These are phyloP conservation scores for Geotrichum siamense DNA, from an alignment of 1,139 yeast genomes.

Conservation along the genomic window DNA sequence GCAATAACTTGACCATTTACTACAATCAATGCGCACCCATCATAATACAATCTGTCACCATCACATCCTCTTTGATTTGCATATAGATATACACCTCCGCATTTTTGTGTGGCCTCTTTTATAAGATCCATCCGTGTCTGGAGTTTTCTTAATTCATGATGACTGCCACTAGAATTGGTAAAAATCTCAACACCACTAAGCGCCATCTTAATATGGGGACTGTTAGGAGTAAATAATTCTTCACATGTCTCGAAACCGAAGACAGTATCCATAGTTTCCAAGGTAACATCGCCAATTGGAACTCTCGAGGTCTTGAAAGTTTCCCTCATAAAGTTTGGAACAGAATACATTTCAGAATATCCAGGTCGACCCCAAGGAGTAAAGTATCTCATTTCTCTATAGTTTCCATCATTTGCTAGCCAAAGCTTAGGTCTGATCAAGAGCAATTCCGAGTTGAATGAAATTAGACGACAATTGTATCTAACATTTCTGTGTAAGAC, in stretches of 20 bases:
- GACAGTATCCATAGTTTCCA: slow-evolving; percentile 75
- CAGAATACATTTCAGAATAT: slow-evolving; percentile 58
- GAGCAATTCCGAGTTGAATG: slow-evolving; percentile 69
- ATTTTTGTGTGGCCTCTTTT: slow-evolving; percentile 85
- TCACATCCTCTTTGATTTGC: slow-evolving; percentile 97
- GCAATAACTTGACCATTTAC: slow-evolving; percentile 88
- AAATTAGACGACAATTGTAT: slow-evolving; percentile 83
- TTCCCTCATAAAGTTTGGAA: slow-evolving; percentile 60
- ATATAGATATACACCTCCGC: slow-evolving; percentile 92
- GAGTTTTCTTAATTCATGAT: slow-evolving; percentile 87
- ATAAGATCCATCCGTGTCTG: slow-evolving; percentile 78
- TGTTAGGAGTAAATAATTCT: slow-evolving; percentile 90
- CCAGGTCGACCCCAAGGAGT: slow-evolving; percentile 87
- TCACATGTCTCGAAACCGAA: slow-evolving; percentile 97
- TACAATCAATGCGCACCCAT: slow-evolving; percentile 91
- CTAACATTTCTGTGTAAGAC: slow-evolving; percentile 77
- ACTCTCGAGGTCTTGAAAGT: slow-evolving; percentile 46
- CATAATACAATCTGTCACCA: slow-evolving; percentile 93
- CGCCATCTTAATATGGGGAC: slow-evolving; percentile 89
- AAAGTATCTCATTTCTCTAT: slow-evolving; percentile 94
- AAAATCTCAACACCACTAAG: slow-evolving; percentile 94
- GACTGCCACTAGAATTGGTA: slow-evolving; percentile 93
- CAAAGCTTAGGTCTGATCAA: slow-evolving; percentile 87
- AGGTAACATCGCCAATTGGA: slow-evolving; percentile 82
- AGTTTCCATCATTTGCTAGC: slow-evolving; percentile 95